Conservation (phyloP, 495 filamentous ascomycete genomes). For the Aspergillus campestris region DNA sequence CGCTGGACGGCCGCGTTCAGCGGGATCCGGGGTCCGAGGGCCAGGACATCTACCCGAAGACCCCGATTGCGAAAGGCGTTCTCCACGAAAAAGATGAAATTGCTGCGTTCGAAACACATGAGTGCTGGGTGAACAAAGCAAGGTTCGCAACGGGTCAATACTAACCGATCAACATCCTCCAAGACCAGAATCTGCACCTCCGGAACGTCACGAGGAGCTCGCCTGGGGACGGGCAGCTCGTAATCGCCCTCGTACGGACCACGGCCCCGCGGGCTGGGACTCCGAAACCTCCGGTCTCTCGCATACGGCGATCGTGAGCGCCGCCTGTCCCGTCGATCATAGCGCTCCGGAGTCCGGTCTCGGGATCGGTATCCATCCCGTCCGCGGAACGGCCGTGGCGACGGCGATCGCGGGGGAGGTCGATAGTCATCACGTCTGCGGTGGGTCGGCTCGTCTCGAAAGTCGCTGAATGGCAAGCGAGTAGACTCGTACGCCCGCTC, state of each 20-base stretch:
- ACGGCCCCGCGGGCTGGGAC: constrained; percentile 53
- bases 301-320: constrained; percentile 61
- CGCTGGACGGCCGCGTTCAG: constrained; percentile 70
- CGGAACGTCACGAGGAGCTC: constrained; percentile 69
- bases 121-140: neutral
- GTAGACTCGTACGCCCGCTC: constrained; percentile 33
- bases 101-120: constrained; percentile 30
- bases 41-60: constrained; percentile 66
- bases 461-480: constrained; percentile 35
- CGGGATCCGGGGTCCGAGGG: constrained; percentile 66
- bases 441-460: constrained; percentile 40
- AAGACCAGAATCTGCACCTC: constrained; percentile 84
- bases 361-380: constrained; percentile 66
- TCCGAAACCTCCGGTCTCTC: constrained; percentile 55
- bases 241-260: constrained; percentile 47
- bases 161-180: constrained; percentile 66
- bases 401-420: constrained; percentile 50
- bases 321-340: constrained; percentile 49
- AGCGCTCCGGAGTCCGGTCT: constrained; percentile 46
- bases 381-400: constrained; percentile 47
- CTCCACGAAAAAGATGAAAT: constrained; percentile 77
- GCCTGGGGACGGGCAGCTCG: constrained; percentile 61
- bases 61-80: constrained; percentile 60
- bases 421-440: constrained; percentile 57
- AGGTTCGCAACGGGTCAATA: neutral